These are phyloP conservation scores for Prunella vulgaris DNA, from an alignment of 257 asterid genomes.

Conservation along the genomic window DNA sequence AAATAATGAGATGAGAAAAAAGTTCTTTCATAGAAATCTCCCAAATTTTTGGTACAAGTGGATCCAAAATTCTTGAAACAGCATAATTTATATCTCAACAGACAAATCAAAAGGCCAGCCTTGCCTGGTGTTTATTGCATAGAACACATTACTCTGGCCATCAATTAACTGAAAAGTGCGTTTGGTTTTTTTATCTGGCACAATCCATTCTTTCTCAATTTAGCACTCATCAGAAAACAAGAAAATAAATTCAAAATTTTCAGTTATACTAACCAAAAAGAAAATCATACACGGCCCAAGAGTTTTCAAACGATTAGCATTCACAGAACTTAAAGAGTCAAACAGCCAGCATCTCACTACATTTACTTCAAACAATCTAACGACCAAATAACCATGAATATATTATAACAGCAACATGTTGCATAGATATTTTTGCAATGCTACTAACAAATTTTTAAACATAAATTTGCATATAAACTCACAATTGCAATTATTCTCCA, in stretches of 20 bases:
- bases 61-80: background rate
- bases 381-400: background rate
- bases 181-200: background rate
- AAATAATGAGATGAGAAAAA: background rate
- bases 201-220: background rate
- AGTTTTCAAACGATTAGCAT: background rate
- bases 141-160: background rate
- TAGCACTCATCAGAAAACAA: background rate
- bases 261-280: background rate
- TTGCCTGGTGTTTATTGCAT: background rate
- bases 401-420: background rate
- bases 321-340: background rate
- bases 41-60: background rate
- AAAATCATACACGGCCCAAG: background rate
- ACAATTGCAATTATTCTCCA: background rate
- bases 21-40: background rate
- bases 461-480: background rate
- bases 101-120: background rate
- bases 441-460: background rate
- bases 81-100: background rate
- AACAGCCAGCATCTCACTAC: background rate
- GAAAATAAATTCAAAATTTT: background rate
- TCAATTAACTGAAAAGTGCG: background rate
- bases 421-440: background rate
- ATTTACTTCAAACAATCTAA: background rate